phyloP scores from a whole-genome alignment of 352 stramenopile species.

The Globisporangium canariense region DNA sequence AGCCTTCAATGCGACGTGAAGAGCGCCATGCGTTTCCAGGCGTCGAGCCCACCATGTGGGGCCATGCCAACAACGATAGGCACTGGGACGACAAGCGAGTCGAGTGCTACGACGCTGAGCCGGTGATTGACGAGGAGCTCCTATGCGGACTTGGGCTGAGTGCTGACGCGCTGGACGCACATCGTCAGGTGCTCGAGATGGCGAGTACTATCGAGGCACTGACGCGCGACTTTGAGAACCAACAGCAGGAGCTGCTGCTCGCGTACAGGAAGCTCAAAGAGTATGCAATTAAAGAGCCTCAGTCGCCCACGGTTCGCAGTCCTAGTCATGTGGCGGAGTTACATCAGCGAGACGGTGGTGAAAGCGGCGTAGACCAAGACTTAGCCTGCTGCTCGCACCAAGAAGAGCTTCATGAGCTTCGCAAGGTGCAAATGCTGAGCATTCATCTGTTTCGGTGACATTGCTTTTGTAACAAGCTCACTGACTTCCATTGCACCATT shows the following conservation, averaged over 20 bases:
- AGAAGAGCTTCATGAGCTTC: slow-evolving; percentile 29
- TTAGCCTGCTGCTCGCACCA: slow-evolving; percentile 25
- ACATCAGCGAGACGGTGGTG: neutral
- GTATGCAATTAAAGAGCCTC: slow-evolving; percentile 15
- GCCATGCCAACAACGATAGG: neutral
- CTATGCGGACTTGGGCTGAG: slow-evolving; percentile 5
- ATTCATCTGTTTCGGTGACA: neutral
- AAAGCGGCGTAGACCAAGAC: neutral
- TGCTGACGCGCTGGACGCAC: slow-evolving; percentile 36
- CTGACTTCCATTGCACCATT: neutral
- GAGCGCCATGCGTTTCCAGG: neutral
- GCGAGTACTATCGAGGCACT: slow-evolving; percentile 58
- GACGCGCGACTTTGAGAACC: slow-evolving; percentile 50
- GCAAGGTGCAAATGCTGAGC: slow-evolving; percentile 19
- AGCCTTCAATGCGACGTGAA: neutral
- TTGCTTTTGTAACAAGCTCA: neutral
- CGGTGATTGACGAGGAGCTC: neutral
- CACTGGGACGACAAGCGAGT: neutral
- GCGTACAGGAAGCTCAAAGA: slow-evolving; percentile 59
- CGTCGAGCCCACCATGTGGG: neutral
- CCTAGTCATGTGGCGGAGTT: neutral
- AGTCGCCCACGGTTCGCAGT: neutral
- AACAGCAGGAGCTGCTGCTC: slow-evolving; percentile 46
- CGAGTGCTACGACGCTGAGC: neutral
- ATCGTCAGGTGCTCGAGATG: slow-evolving; percentile 66